These are phyloP conservation scores for Eutrema japonicum DNA, from an alignment of 345 rosid species.

Conservation along the genomic window DNA sequence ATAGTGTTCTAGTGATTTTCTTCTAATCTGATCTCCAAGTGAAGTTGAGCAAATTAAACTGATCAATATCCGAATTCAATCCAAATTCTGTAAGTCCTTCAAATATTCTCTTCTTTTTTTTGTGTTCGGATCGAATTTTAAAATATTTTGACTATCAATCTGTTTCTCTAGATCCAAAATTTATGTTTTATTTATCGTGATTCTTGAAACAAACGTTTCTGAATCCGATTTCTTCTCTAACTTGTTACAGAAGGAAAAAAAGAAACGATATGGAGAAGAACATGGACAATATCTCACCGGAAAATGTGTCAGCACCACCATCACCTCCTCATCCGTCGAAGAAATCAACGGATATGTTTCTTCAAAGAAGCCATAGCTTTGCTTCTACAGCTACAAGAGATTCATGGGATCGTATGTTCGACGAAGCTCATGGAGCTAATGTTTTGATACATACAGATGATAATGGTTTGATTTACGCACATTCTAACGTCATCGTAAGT, in stretches of 20 bases:
- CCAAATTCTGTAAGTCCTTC: conserved; percentile 23
- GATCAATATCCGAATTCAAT: conserved; percentile 8
- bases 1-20: not conserved
- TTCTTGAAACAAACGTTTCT: not conserved
- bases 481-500: conserved; percentile 76
- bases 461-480: conserved; percentile 67
- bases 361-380: conserved; percentile 8
- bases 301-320: conserved; percentile 3
- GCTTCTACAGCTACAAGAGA: conserved; percentile 54
- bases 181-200: not conserved
- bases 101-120: not conserved
- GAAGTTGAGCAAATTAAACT: conserved; percentile 29
- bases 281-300: conserved; percentile 24
- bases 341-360: conserved; percentile 10
- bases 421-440: conserved; percentile 72
- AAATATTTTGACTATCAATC: not conserved
- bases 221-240: conserved; percentile 3
- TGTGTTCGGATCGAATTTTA: not conserved
- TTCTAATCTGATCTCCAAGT: conserved; percentile 21
- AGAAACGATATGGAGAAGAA: conserved; percentile 31
- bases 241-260: conserved; percentile 30
- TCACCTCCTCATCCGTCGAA: conserved; percentile 22
- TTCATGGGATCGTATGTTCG: conserved; percentile 79
- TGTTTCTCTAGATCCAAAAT: not conserved
- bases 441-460: conserved; percentile 57